phyloP scores from a whole-genome alignment of 805 yeast genomes.

The Saturnispora serradocipensis region DNA sequence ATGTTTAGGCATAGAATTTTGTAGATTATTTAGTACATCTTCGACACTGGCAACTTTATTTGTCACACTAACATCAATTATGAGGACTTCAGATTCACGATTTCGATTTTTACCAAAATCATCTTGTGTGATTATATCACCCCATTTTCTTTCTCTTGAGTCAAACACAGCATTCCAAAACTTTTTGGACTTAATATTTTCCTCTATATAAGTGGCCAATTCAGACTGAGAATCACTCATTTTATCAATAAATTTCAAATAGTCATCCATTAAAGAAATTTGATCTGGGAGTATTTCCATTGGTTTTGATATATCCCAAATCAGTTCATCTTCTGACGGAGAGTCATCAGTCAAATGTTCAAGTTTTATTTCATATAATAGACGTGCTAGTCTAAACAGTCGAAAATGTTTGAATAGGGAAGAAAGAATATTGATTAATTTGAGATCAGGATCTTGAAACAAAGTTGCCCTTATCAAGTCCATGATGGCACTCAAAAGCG shows the following conservation, averaged over 20 bases:
- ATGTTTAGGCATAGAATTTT: constrained; percentile 24
- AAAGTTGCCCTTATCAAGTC: constrained; percentile 58
- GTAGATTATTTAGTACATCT: constrained; percentile 17
- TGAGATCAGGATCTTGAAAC: constrained; percentile 59
- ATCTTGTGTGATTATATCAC: constrained; percentile 9
- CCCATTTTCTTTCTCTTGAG: constrained; percentile 4
- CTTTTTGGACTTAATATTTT: constrained; percentile 3
- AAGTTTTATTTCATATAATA: constrained; percentile 50
- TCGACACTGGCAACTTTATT: constrained; percentile 15
- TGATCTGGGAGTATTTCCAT: constrained; percentile 26
- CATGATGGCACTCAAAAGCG: constrained; percentile 31
- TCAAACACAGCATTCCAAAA: neutral
- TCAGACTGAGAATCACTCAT: constrained; percentile 13
- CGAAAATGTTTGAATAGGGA: constrained; percentile 44
- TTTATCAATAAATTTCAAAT: constrained; percentile 15
- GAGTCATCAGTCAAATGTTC: constrained; percentile 30
- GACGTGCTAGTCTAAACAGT: constrained; percentile 41
- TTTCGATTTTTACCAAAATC: constrained; percentile 17
- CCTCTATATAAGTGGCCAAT: constrained; percentile 8
- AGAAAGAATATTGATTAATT: constrained; percentile 40
- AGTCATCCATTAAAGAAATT: constrained; percentile 14
- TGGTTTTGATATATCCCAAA: constrained; percentile 17
- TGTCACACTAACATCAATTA: constrained; percentile 12
- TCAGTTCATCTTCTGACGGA: constrained; percentile 16
- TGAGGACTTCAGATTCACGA: neutral